Percentiles rank a stretch among this genome's conserved stretches.
Conservation (phyloP, 192 early-diverging fungal species). For the Linnemannia zychae region DNA sequence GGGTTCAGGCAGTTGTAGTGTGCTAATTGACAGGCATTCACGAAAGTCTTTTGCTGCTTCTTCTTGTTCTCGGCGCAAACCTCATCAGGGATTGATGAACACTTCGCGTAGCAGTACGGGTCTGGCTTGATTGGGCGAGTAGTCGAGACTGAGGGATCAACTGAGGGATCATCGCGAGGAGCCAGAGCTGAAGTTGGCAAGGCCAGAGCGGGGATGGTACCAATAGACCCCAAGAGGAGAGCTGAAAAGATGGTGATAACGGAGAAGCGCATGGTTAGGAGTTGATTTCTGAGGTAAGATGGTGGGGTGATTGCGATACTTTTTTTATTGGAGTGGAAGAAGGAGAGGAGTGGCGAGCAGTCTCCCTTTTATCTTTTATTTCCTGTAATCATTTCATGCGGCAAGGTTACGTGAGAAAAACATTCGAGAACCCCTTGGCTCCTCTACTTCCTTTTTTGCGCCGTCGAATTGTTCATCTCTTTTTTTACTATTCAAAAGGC, state of each 20-base stretch:
- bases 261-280: background rate
- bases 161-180: too few relatives aligned
- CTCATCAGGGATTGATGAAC: background rate
- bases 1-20: slow-evolving; percentile 6
- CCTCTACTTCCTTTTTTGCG: too few relatives aligned
- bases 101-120: background rate
- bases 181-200: too few relatives aligned
- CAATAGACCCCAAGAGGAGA: background rate
- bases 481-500: too few relatives aligned
- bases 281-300: background rate
- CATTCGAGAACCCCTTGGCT: too few relatives aligned
- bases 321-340: too few relatives aligned
- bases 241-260: background rate
- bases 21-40: background rate
- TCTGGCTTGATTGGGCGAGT: background rate
- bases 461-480: too few relatives aligned
- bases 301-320: too few relatives aligned
- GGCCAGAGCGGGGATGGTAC: background rate
- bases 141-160: background rate
- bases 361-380: too few relatives aligned
- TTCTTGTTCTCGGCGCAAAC: background rate
- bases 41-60: background rate
- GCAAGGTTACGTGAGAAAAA: too few relatives aligned
- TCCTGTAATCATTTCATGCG: too few relatives aligned
- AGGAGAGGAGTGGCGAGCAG: too few relatives aligned